Conservation (phyloP, 1,284 basidiomycete species). For the Rhodotorula sp. region DNA sequence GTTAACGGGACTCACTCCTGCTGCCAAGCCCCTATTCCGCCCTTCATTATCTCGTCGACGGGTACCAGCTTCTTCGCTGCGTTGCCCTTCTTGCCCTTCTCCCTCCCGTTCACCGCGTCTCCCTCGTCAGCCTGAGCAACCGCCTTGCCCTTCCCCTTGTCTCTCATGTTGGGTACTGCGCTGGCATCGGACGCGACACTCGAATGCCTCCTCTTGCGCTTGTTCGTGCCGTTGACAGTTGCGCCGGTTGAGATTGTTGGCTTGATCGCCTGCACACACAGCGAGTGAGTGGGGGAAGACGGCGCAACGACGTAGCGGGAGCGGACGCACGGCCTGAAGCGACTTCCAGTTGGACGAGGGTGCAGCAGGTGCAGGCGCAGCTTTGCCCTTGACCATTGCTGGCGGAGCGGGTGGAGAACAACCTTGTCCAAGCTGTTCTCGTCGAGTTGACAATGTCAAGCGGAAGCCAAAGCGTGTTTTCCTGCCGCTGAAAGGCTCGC, state of each 20-base stretch:
- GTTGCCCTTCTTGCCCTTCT: not conserved
- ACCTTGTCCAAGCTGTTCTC: not conserved
- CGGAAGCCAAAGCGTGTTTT: not conserved
- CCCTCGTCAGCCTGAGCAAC: not conserved
- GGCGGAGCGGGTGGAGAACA: not conserved
- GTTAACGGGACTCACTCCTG: slow-evolving; percentile 20
- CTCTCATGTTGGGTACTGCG: not conserved
- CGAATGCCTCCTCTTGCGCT: slow-evolving; percentile 24
- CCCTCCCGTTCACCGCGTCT: not conserved
- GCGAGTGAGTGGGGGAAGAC: not conserved
- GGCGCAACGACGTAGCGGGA: no score
- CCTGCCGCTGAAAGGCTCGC: not conserved
- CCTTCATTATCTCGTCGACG: slow-evolving; percentile 30
- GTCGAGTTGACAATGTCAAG: not conserved
- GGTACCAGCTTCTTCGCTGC: slow-evolving; percentile 23
- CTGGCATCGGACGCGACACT: slow-evolving; percentile 10
- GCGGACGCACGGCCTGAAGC: slow-evolving; percentile 22
- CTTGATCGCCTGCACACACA: slow-evolving; percentile 24
- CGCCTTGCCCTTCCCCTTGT: slow-evolving; percentile 23
- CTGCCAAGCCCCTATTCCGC: slow-evolving; percentile 31
- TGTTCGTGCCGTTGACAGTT: not conserved
- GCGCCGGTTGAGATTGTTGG: not conserved
- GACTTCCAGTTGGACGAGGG: slow-evolving; percentile 38
- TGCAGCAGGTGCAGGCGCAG: not conserved
- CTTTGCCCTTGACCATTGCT: slow-evolving; percentile 19